A percentile compares a stretch with the other conserved stretches of the same genome.
phyloP scores from a whole-genome alignment of 805 yeast genomes.

The Lipomyces yamanashiensis region DNA sequence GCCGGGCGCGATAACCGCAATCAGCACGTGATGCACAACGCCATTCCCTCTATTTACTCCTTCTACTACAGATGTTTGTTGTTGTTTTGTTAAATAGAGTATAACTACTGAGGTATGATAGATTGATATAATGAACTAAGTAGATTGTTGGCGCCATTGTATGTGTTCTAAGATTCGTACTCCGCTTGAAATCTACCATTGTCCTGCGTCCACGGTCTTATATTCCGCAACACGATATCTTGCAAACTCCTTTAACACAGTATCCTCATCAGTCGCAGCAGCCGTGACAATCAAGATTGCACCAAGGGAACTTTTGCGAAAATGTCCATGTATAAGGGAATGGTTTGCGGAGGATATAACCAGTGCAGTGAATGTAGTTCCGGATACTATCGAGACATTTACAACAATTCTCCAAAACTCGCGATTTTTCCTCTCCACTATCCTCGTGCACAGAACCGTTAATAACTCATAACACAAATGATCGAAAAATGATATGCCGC shows the following conservation, averaged over 20 bases:
- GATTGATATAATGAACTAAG: neutral
- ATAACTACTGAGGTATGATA: no score
- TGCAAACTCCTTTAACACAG: conserved; percentile 8
- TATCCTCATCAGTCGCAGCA: neutral
- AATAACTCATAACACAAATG: conserved; percentile 11
- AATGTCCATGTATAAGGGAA: conserved; percentile 21
- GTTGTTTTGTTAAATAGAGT: no score
- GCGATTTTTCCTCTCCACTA: neutral
- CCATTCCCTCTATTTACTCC: neutral
- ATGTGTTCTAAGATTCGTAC: conserved; percentile 18
- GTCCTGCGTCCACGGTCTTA: conserved; percentile 8
- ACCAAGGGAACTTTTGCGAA: conserved; percentile 15
- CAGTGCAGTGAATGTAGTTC: conserved; percentile 4
- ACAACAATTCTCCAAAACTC: conserved; percentile 6
- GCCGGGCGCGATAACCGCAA: conserved; percentile 1
- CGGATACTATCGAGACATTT: conserved; percentile 17
- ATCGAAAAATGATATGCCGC: conserved; percentile 17
- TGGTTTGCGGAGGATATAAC: conserved; percentile 8
- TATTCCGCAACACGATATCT: conserved; percentile 8
- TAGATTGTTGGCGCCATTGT: conserved; percentile 9
- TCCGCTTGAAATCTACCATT: conserved; percentile 10
- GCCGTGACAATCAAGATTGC: conserved; percentile 15
- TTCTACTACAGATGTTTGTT: no score
- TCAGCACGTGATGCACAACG: conserved; percentile 10
- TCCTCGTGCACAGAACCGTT: neutral